Percentiles rank a stretch among this genome's conserved stretches.
Conservation (phyloP, 441 rosid species). For the Isatis lusitanica region DNA sequence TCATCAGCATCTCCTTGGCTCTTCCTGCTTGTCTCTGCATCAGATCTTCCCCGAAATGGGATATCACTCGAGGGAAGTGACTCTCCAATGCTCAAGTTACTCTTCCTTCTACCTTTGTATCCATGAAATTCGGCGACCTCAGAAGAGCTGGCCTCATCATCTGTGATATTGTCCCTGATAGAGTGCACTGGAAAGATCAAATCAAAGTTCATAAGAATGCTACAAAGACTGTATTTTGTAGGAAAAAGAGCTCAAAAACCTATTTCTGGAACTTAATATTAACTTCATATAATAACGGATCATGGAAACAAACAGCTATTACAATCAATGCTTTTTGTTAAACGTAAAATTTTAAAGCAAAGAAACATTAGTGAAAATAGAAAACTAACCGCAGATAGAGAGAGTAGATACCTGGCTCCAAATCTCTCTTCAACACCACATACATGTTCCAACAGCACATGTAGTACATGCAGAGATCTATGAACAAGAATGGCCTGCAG, state of each 20-base stretch:
- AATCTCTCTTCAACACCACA: conserved; percentile 45
- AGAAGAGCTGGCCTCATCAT: conserved; percentile 47
- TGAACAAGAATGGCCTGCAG: conserved; percentile 60
- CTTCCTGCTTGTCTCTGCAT: conserved; percentile 38
- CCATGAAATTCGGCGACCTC: conserved; percentile 33
- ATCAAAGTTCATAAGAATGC: conserved; percentile 78
- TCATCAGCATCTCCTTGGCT: conserved; percentile 31
- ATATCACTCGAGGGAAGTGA: conserved; percentile 3
- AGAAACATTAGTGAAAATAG: neutral
- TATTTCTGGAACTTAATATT: neutral
- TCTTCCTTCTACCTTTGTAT: conserved; percentile 31
- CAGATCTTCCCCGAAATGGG: conserved; percentile 29
- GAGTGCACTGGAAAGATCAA: conserved; percentile 90
- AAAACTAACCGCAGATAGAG: conserved; percentile 21
- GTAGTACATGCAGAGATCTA: conserved; percentile 63
- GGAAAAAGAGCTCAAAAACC: neutral
- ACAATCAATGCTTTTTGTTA: neutral
- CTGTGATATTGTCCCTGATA: conserved; percentile 81
- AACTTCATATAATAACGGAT: neutral
- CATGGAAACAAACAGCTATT: neutral
- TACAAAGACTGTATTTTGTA: conserved; percentile 20
- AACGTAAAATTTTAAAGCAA: neutral
- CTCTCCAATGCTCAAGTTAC: conserved; percentile 32
- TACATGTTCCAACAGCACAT: conserved; percentile 65
- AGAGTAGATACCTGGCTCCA: conserved; percentile 54